phyloP scores from a whole-genome alignment of 1,284 basidiomycete species.

The Tausonia pullulans region DNA sequence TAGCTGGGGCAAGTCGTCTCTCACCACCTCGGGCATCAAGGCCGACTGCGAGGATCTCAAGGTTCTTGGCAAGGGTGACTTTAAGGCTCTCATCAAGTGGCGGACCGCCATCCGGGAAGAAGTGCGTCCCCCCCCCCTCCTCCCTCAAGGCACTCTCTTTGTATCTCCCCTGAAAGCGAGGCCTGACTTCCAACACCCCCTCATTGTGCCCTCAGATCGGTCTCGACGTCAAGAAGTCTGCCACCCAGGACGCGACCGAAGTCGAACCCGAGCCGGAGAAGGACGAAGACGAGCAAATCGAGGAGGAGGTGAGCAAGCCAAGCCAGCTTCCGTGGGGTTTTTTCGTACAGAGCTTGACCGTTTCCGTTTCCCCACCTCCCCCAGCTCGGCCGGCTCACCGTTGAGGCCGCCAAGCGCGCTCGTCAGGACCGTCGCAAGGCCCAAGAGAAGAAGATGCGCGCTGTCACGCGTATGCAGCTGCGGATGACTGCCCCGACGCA shows the following conservation, averaged over 20 bases:
- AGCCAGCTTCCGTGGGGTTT: neutral
- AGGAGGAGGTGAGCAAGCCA: conserved; percentile 55
- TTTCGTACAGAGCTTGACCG: neutral
- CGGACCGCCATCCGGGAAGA: conserved; percentile 70
- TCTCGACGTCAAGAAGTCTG: conserved; percentile 62
- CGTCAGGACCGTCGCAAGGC: conserved; percentile 75
- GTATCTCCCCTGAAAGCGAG: too few relatives aligned
- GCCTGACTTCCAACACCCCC: too few relatives aligned
- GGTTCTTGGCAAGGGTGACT: conserved; percentile 94
- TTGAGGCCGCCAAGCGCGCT: conserved; percentile 58
- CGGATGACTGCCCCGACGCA: conserved; percentile 95
- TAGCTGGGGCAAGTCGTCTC: conserved; percentile 59
- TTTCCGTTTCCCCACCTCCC: neutral
- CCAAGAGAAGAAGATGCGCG: conserved; percentile 80
- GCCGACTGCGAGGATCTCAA: conserved; percentile 84
- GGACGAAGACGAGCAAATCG: conserved; percentile 79
- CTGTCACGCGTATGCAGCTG: conserved; percentile 89
- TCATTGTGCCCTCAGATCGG: conserved; percentile 46
- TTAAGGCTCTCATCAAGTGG: conserved; percentile 90
- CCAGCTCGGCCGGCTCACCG: conserved; percentile 72
- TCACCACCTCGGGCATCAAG: conserved; percentile 70
- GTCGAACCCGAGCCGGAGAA: conserved; percentile 62
- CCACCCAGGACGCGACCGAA: conserved; percentile 63
- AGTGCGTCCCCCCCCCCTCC: conserved; percentile 35
- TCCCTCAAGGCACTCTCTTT: neutral